Evolutionary conservation across 2,329 filamentous ascomycete species (phyloP).

Genomic region (Aspergillus sp.): DNA sequence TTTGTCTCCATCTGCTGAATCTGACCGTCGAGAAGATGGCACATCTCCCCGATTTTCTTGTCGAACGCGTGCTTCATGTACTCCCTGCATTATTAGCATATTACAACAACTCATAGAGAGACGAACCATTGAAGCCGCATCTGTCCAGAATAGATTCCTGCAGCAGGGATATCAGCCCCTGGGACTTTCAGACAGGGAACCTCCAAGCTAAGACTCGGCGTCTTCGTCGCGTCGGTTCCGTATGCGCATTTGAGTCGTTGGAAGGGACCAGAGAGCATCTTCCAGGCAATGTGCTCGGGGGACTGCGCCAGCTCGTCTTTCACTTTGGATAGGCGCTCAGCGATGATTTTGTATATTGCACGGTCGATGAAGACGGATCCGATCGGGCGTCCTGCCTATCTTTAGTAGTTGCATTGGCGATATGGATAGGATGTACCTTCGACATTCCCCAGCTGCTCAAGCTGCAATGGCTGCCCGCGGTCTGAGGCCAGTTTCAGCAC

Average conservation of each 20-base stretch:
- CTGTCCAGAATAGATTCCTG: conserved; percentile 28
- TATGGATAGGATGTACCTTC: conserved; percentile 19
- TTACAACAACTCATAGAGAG: neutral
- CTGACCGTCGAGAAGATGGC: conserved; percentile 24
- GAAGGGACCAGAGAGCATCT: conserved; percentile 33
- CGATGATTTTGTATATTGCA: conserved; percentile 26
- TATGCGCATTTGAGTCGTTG: conserved; percentile 36
- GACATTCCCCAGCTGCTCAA: conserved; percentile 27
- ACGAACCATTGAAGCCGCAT: conserved; percentile 31
- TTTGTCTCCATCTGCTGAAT: conserved; percentile 23
- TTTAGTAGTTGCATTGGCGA: neutral
- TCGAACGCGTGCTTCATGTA: conserved; percentile 25
- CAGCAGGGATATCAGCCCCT: conserved; percentile 23
- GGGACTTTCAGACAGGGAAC: conserved; percentile 25
- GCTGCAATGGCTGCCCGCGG: conserved; percentile 22
- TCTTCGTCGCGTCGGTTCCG: conserved; percentile 24
- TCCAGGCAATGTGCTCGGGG: conserved; percentile 24
- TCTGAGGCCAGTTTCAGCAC: conserved; percentile 27
- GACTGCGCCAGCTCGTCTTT: conserved; percentile 17
- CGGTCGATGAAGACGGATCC: conserved; percentile 39
- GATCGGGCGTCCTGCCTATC: conserved; percentile 30
- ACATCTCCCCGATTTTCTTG: conserved; percentile 30
- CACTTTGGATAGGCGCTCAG: conserved; percentile 22
- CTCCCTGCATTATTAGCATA: conserved; percentile 7
- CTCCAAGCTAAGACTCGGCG: conserved; percentile 28